Base-by-base conservation (phyloP, 2,329 filamentous ascomycete genomes). In the Ophiostoma perfectum region DNA sequence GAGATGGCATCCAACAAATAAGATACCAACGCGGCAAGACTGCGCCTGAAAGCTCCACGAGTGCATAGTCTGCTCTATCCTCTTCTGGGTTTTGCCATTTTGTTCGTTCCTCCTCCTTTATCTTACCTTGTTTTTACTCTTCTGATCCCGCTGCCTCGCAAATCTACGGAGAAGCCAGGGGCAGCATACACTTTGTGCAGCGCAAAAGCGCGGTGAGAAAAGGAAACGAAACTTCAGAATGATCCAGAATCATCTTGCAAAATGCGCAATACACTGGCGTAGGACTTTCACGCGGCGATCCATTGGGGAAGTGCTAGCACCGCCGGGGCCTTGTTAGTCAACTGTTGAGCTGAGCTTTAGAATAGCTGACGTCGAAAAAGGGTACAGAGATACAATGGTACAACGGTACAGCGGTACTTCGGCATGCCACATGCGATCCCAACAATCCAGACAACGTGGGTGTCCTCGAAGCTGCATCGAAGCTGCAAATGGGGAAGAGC, bases 201-300 rank as follows among this genome's bases (percentile, higher is more conserved):
- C 36, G 38, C 5, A 16, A 64, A 64, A 64, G 62, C 62, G 62
- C 62, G 62, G 62, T 64, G 62, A 44, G 55, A 38, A n/a, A 64
- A 42, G 36, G n/a, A n/a, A 36, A 47, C 49, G n/a, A 55, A 55
- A 16, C 11, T 27, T 55, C n/a, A 55, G 18, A 39, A 62, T n/a
- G 58, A 41, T 62, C 58, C 39, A 44, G 62, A 18, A 64, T 44
- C 44, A 55, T 27, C 27, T 27, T 27, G 27, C 41, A 7, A 64
- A 64, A 64, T 64, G n/a, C 60, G 39, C 16, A 44, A 64, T 27
- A 36, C 49, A 55, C 49, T 64, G 62, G 41, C 62, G 62, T 64
- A 64, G 62, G 62, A 64, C 62, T 64, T 64, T 64, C 62, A 18
- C 6, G 39, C 41, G 38, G 62, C 62, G 62, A 64, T 64, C 62